A percentile compares a stretch with the other conserved stretches of the same genome.
Evolutionary conservation across 2,329 filamentous ascomycete species (phyloP).

Genomic region (Ophiocordyceps robertsii): DNA sequence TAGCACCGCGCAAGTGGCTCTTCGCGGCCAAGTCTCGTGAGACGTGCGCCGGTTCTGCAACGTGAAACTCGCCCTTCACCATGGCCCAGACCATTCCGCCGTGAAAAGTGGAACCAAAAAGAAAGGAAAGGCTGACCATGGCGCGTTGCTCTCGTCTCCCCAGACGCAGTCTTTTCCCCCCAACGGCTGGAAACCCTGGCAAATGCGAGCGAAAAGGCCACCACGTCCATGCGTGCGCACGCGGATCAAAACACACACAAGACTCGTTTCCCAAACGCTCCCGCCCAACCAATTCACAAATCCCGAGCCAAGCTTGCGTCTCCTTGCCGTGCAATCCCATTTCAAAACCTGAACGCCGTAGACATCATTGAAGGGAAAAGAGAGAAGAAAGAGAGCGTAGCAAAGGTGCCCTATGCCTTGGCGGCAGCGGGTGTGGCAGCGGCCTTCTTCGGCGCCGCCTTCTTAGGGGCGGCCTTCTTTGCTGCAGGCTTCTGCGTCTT

Average conservation of each 20-base stretch:
- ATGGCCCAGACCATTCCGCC: not conserved
- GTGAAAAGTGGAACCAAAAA: not conserved
- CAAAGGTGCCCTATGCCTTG: conserved; percentile 19
- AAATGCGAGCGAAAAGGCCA: conserved; percentile 5
- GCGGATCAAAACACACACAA: conserved; percentile 6
- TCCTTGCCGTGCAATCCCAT: conserved; percentile 5
- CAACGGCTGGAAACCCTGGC: not conserved
- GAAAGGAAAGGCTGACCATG: not conserved
- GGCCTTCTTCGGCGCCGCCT: conserved; percentile 31
- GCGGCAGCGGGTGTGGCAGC: conserved; percentile 12
- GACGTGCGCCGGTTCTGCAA: not conserved
- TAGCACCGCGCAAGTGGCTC: not conserved
- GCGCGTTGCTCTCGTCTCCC: not conserved
- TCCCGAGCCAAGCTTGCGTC: conserved; percentile 5
- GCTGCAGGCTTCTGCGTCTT: conserved; percentile 44
- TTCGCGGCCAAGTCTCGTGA: conserved; percentile 1
- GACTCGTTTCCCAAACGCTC: conserved; percentile 8
- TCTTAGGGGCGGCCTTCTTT: conserved; percentile 33
- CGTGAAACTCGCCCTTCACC: not conserved
- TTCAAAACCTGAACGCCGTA: conserved; percentile 20
- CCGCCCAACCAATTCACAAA: conserved; percentile 7
- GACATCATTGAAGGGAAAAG: conserved; percentile 23
- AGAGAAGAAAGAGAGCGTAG: conserved; percentile 5
- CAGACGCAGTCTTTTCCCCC: not conserved
- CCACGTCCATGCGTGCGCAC: conserved; percentile 6